Base-by-base conservation (phyloP, 257 asterid genomes). In the Datura wrightii region DNA sequence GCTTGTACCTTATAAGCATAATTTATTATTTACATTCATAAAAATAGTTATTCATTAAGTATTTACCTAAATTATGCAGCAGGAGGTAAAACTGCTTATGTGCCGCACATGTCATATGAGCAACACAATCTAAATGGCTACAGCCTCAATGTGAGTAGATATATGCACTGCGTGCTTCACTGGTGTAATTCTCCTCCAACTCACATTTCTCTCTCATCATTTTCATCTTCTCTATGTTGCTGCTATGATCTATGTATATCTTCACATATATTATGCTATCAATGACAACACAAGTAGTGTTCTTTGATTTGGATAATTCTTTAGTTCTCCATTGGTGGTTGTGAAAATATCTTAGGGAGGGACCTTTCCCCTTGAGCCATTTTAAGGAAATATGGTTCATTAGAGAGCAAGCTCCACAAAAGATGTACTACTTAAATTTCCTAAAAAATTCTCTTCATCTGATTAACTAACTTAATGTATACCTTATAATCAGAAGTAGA, bases 71-170 rank as follows among this genome's bases (percentile, higher is more conserved):
- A 15, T 14, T n/a, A 41, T 84, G 88, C 89, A 84, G 89, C 80
- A 84, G 92, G 86, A 69, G 31, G 79, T 41, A 41, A 9, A 69
- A 8, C 36, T 69, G 54, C 53, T 8, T 16, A 8, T 69, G 36
- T 69, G 48, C 79, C 41, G 79, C 79, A 39, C 79, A 69, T 13
- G 0, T 18, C 4, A 8, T 69, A 41, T 69, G 79, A 69, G 83
- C 89, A 86, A 85, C 85, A 84, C 58, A 90, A 89, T 91, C 95
- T 84, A 82, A 82, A 86, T 85, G 88, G 90, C 72, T 85, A 80
- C 85, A 84, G 81, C 80, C 53, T 82, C 83, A 81, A 82, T 87
- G 99, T 93, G 90, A 92, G 99, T 87, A 76, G 78, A 66, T 48
- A 13, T 70, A 18, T 82, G 16, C 36, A 8, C 85, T 15, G 60